These are phyloP conservation scores for Chionographis japonica DNA, from an alignment of 106 monocot genomes.

Conservation along the genomic window DNA sequence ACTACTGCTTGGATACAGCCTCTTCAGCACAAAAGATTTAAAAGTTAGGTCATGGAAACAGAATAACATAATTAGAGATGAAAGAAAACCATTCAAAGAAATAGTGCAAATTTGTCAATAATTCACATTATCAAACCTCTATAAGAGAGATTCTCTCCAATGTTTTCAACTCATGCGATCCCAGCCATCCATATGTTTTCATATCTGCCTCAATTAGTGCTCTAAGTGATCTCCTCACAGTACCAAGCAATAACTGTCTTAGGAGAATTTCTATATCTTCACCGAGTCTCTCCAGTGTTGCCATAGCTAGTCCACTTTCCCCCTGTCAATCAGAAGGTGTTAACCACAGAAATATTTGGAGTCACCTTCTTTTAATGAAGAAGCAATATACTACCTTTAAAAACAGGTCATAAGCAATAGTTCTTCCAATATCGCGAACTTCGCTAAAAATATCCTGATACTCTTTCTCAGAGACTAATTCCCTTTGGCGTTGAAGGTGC, in stretches of 20 bases:
- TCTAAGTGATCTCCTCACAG: constrained; percentile 76
- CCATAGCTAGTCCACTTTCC: constrained; percentile 70
- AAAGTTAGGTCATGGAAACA: constrained; percentile 12
- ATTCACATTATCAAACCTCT: constrained; percentile 55
- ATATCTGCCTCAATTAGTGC: constrained; percentile 66
- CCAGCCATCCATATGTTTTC: constrained; percentile 56
- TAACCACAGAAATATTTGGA: constrained; percentile 1
- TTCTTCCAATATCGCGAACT: constrained; percentile 67
- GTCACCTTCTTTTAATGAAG: constrained; percentile 7
- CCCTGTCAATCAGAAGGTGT: constrained; percentile 52
- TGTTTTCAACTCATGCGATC: constrained; percentile 44
- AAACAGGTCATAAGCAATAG: constrained; percentile 90
- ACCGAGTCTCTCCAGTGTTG: constrained; percentile 76
- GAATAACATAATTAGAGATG: neutral
- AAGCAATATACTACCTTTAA: constrained; percentile 49
- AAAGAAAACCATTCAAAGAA: neutral
- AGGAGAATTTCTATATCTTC: constrained; percentile 76
- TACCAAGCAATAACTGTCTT: constrained; percentile 79
- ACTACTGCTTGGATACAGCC: constrained; percentile 66
- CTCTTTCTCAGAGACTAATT: constrained; percentile 42
- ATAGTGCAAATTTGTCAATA: neutral
- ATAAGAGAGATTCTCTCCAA: constrained; percentile 73
- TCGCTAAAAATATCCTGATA: constrained; percentile 64
- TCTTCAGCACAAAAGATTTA: constrained; percentile 23
- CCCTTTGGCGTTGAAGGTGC: constrained; percentile 53